Base-by-base conservation (phyloP, 192 early-diverging fungal genomes). In the Glomus cerebriforme region DNA sequence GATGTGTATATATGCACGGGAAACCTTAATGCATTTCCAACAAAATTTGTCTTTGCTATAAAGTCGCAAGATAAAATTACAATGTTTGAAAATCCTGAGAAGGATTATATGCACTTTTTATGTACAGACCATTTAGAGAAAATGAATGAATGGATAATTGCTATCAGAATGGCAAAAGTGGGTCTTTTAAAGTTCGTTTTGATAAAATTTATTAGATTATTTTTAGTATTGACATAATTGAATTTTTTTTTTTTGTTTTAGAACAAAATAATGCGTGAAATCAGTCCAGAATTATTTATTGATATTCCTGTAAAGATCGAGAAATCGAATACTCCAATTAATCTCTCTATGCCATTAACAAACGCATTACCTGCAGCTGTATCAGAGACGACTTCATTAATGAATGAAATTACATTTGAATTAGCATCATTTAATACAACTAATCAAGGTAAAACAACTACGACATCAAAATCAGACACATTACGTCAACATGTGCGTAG, bases 111-210 rank as follows among this genome's bases (percentile, higher is more conserved):
- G 49, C 49, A 77, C 58, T 76, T 78, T 43, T 75, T 86, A 29
- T 92, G 92, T 73, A 87, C 89, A 0, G 92, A 93, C 7, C 83
- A 87, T 70, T 74, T 87, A 26, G 92, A 91, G 24, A 86, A 87
- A n/a, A 82, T 95, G 69, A 87, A 88, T 64, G 91, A 94, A 82
- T 95, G 94, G 94, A 85, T 94, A 10, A 79, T 90, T 6, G 87
- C 91, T 17, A 85, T 95, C 62, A 83, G 92, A 32, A 82, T 86
- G 60, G 90, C 89, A 24, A 94, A 91, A 88, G 92, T 94, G 86
- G 39, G 34, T 68, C 13, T 39, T 68, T 65, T 32, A 17, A 22
- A 66, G 27, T 39, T 39, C 17, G 24, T 26, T 27, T 31, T 31
- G 24, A 8, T 1, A 32, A 24, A 7, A 19, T 27, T 49, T 66